Percentiles rank a stretch among this genome's conserved stretches.
Conservation (phyloP, 1,284 basidiomycete species). For the Macrocystidia cucumis region DNA sequence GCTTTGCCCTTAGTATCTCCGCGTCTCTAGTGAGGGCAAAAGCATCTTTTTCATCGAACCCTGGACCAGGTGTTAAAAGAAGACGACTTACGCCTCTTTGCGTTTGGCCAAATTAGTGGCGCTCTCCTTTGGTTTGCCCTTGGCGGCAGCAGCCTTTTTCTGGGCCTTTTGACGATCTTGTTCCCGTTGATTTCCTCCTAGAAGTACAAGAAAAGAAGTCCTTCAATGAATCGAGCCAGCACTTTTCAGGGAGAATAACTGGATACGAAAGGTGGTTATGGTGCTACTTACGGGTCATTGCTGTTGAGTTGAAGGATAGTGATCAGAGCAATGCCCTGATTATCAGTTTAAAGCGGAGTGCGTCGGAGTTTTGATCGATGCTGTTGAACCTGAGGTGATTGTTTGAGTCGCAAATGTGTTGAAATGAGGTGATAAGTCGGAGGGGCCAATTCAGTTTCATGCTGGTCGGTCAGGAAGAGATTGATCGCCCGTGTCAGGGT, state of each 20-base stretch:
- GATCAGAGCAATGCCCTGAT: constrained; percentile 1
- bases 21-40: constrained; percentile 48
- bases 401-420: no score
- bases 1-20: constrained; percentile 64
- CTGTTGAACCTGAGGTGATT: no score
- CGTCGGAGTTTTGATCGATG: no score
- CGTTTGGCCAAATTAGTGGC: constrained; percentile 52
- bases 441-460: no score
- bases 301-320: not conserved
- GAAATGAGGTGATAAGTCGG: no score
- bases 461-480: no score
- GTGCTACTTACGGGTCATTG: constrained; percentile 42
- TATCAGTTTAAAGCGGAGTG: constrained; percentile 9
- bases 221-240: constrained; percentile 15
- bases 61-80: constrained; percentile 9
- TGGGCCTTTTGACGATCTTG: constrained; percentile 63
- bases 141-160: constrained; percentile 51
- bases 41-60: constrained; percentile 14
- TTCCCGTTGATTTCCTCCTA: constrained; percentile 79
- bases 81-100: constrained; percentile 57
- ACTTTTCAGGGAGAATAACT: constrained; percentile 10
- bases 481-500: no score
- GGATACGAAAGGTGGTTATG: constrained; percentile 7
- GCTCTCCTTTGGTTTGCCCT: constrained; percentile 67
- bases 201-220: constrained; percentile 9